A percentile compares a stretch with the other conserved stretches of the same genome.
Evolutionary conservation across 2,329 filamentous ascomycete genomes (phyloP).

Genomic region (Apiospora arundinis): DNA sequence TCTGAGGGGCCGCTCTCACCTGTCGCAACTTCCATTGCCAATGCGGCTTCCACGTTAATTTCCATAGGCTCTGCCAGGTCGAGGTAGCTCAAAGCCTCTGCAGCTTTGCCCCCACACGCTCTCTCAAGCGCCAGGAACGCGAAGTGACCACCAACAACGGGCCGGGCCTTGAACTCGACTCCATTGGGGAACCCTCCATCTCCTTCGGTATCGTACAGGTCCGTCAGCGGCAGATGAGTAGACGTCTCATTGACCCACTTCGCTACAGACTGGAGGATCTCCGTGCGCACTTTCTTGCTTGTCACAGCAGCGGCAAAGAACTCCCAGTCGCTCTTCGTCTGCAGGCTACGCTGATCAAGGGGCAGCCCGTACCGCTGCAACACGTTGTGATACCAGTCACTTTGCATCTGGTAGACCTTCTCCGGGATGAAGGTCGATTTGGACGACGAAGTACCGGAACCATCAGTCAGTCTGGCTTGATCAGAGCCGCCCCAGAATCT

Average conservation of each 20-base stretch:
- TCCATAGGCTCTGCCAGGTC: constrained; percentile 43
- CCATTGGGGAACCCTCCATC: constrained; percentile 77
- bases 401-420: constrained; percentile 79
- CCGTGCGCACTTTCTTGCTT: constrained; percentile 68
- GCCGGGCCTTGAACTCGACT: constrained; percentile 78
- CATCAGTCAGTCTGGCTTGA: constrained; percentile 29
- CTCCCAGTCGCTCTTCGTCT: constrained; percentile 91
- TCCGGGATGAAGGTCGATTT: constrained; percentile 69
- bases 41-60: constrained; percentile 43
- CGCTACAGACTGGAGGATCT: constrained; percentile 77
- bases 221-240: constrained; percentile 78
- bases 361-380: constrained; percentile 84
- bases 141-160: constrained; percentile 87
- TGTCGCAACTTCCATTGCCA: constrained; percentile 30
- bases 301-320: constrained; percentile 86
- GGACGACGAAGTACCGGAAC: constrained; percentile 25
- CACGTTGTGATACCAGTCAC: constrained; percentile 79
- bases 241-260: constrained; percentile 84
- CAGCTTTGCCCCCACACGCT: constrained; percentile 75
- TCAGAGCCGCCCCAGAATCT: constrained; percentile 31
- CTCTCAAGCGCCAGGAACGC: constrained; percentile 82
- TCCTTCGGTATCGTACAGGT: constrained; percentile 83
- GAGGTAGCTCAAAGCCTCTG: constrained; percentile 60
- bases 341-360: constrained; percentile 81
- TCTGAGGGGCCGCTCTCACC: constrained; percentile 33